These are phyloP conservation scores for Dispira parvispora DNA, from an alignment of 192 early-diverging fungal genomes.

Conservation along the genomic window DNA sequence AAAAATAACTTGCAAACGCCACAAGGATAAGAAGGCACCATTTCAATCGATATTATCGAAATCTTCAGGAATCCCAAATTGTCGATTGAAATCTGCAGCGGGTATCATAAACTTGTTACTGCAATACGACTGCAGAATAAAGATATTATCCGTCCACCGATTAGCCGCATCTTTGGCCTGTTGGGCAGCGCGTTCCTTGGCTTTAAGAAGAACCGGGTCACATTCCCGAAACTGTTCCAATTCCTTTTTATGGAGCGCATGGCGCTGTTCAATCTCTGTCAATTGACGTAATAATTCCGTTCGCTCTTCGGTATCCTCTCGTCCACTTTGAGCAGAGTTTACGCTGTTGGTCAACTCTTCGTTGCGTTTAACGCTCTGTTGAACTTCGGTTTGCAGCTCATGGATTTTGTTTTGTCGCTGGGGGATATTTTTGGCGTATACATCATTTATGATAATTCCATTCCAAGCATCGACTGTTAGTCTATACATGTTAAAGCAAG, in stretches of 20 bases:
- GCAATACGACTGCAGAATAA: conserved; percentile 63
- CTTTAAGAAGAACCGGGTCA: conserved; percentile 54
- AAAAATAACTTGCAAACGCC: background rate
- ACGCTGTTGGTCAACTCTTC: conserved; percentile 28
- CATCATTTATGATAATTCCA: too few species aligned
- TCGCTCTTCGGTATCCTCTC: conserved; percentile 52
- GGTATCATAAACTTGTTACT: conserved; percentile 50
- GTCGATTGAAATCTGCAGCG: conserved; percentile 37
- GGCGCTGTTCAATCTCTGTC: conserved; percentile 26
- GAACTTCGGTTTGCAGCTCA: conserved; percentile 29
- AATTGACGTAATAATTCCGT: conserved; percentile 29
- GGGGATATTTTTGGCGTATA: too few species aligned
- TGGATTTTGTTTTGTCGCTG: conserved; percentile 34
- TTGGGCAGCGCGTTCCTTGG: conserved; percentile 40
- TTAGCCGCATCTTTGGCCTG: conserved; percentile 58
- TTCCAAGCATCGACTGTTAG: too few species aligned
- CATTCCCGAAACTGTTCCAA: conserved; percentile 51
- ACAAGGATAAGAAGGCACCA: background rate
- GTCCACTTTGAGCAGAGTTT: conserved; percentile 30
- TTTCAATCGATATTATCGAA: conserved; percentile 43
- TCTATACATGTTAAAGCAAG: too few species aligned
- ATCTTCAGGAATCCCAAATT: conserved; percentile 52
- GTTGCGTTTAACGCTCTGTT: conserved; percentile 24
- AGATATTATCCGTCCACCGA: conserved; percentile 78
- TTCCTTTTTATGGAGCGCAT: conserved; percentile 29